phyloP scores from a whole-genome alignment of 768 basidiomycete genomes.

The Russula vinacea region DNA sequence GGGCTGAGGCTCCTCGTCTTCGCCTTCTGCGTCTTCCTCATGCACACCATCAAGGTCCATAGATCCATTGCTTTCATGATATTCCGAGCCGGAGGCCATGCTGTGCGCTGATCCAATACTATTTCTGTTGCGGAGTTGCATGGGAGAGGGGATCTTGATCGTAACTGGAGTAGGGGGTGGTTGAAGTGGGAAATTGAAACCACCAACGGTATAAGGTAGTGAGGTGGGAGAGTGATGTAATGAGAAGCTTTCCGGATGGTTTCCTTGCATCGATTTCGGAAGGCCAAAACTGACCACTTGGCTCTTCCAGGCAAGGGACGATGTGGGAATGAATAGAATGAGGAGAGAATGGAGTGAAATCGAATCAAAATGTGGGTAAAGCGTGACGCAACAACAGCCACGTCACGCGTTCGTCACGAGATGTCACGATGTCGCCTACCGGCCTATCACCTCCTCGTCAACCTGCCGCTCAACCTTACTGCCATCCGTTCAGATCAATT shows the following conservation, averaged over 20 bases:
- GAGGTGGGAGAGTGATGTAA: constrained; percentile 13
- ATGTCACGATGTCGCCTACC: constrained; percentile 15
- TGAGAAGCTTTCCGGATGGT: constrained; percentile 22
- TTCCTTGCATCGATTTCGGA: constrained; percentile 26
- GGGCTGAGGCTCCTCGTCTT: constrained; percentile 28
- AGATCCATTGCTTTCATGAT: constrained; percentile 37
- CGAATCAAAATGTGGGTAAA: constrained; percentile 21
- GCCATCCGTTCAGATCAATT: constrained; percentile 8
- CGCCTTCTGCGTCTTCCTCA: constrained; percentile 30
- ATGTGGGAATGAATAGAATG: constrained; percentile 5
- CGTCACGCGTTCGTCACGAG: constrained; percentile 27
- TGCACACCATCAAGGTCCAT: constrained; percentile 36
- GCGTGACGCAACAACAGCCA: constrained; percentile 22
- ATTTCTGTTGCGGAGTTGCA: constrained; percentile 28
- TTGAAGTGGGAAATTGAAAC: constrained; percentile 28
- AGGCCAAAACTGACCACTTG: constrained; percentile 10
- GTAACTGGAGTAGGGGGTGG: constrained; percentile 12
- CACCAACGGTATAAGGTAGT: constrained; percentile 22
- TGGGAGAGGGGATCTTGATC: constrained; percentile 28
- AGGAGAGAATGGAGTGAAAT: constrained; percentile 16
- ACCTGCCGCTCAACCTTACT: constrained; percentile 13
- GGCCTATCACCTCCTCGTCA: constrained; percentile 23
- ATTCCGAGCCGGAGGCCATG: constrained; percentile 38
- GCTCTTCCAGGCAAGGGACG: not conserved
- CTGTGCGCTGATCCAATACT: constrained; percentile 30